Conservation (phyloP, 2,329 filamentous ascomycete species). For the Geosmithia morbida region DNA sequence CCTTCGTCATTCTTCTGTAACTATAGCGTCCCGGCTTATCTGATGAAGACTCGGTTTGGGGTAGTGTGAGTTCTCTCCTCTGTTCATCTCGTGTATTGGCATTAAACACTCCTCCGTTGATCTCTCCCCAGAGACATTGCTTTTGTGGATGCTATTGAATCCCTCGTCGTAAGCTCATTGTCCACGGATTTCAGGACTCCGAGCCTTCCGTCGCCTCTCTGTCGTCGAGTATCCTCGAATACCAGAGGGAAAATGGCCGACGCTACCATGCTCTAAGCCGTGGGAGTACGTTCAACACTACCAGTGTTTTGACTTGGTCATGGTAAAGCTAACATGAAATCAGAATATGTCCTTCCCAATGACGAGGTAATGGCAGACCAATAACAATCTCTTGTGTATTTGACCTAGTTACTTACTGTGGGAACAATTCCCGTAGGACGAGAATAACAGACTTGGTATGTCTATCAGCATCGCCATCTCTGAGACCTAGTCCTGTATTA, state of each 20-base stretch:
- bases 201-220: neutral
- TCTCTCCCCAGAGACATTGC: neutral
- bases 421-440: conserved; percentile 3
- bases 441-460: conserved; percentile 7
- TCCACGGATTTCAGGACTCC: neutral
- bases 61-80: neutral
- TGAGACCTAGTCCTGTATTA: neutral
- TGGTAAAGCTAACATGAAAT: neutral
- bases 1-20: neutral
- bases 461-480: neutral
- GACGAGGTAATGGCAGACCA: neutral
- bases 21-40: neutral
- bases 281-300: conserved; percentile 7
- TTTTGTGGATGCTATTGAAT: neutral
- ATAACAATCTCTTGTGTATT: neutral
- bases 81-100: neutral
- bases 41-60: neutral
- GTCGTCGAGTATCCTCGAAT: conserved; percentile 1
- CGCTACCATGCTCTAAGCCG: conserved; percentile 11
- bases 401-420: neutral
- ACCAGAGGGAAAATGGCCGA: conserved; percentile 11
- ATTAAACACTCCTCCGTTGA: neutral
- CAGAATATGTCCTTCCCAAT: conserved; percentile 10
- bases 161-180: neutral
- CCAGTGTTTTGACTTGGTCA: neutral